phyloP scores from a whole-genome alignment of 768 basidiomycete genomes.

The Mycena rosella region DNA sequence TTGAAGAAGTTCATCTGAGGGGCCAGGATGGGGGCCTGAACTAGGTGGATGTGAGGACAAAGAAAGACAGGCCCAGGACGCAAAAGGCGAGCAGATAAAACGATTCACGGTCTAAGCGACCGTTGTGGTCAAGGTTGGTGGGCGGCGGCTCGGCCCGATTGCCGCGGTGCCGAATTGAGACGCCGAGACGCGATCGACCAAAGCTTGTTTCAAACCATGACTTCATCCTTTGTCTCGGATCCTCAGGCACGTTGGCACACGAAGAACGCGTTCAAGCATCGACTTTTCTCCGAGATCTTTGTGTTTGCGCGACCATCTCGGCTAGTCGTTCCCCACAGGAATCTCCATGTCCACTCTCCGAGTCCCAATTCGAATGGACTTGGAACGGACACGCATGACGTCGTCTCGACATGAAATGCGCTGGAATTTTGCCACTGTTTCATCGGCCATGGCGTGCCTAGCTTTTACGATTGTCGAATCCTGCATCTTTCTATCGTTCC shows the following conservation, averaged over 20 bases:
- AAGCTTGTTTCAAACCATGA: background rate
- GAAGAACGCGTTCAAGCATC: too few species aligned
- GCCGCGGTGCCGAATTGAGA: constrained; percentile 2
- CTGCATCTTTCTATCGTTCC: too few species aligned
- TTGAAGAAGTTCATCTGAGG: constrained; percentile 93
- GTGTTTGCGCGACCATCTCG: too few species aligned
- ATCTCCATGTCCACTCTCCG: too few species aligned
- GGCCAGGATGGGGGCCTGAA: constrained; percentile 14
- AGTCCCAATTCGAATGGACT: too few species aligned
- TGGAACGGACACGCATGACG: too few species aligned
- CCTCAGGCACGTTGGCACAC: background rate
- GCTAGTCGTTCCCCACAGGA: too few species aligned
- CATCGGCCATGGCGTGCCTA: too few species aligned
- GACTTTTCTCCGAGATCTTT: too few species aligned
- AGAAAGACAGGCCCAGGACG: background rate
- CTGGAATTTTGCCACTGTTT: too few species aligned
- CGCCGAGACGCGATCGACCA: constrained; percentile 3
- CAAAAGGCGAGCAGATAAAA: background rate
- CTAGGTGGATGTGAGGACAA: constrained; percentile 6
- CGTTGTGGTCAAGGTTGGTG: constrained; percentile 14
- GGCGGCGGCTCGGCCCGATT: constrained; percentile 13
- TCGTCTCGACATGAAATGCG: too few species aligned
- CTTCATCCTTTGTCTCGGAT: background rate
- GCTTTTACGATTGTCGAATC: too few species aligned
- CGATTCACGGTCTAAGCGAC: constrained; percentile 11